Base-by-base conservation (phyloP, 768 basidiomycete species). In the Hericium alpestre region DNA sequence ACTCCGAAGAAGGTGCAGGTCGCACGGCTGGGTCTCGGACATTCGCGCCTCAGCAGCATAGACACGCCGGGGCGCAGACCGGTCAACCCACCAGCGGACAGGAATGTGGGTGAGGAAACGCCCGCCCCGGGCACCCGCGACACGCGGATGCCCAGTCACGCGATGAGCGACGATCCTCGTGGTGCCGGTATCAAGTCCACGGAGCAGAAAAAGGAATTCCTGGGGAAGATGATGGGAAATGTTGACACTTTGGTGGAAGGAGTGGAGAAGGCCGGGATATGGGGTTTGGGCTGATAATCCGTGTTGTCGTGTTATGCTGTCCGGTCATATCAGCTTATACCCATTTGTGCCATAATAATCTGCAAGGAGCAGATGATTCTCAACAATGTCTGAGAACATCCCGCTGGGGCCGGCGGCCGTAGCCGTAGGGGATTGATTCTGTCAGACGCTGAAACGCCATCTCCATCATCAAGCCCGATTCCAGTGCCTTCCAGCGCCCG, bases 161-260 rank as follows among this genome's bases (percentile, higher is more conserved):
- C 57, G 41, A 54, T 53, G 38, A 56, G 58, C 37, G 63, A 67
- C 25, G 54, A 62, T 10, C 61, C 55, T 47, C 41, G 62, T 16
- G 59, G 58, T 51, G 63, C 66, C 51, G 53, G 59, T 12, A 54
- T 65, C 32, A 67, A 72, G 63, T 86, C 83, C 46, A 90, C 82
- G 46, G 85, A 89, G 58, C 87, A 93, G 72, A 93, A 93, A 74
- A 91, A 86, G 69, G 81, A 83, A 66, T 67, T 89, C 47, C 65
- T 95, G 57, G 86, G 87, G 0, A 84, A 80, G 48, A 85, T 93
- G 82, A 70, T 95, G 47, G 92, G 90, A 3, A 94, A 95, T 67
- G 93, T 95, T 2, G 93, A 94, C 67, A 86, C 88, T 32, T 76
- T 95, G 10, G 90, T 95, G 5, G 90, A 91, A 60, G 86, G 91